A percentile compares a stretch with the other conserved stretches of the same genome.
phyloP scores from a whole-genome alignment of 106 monocot species.

The Triglochin maritima region DNA sequence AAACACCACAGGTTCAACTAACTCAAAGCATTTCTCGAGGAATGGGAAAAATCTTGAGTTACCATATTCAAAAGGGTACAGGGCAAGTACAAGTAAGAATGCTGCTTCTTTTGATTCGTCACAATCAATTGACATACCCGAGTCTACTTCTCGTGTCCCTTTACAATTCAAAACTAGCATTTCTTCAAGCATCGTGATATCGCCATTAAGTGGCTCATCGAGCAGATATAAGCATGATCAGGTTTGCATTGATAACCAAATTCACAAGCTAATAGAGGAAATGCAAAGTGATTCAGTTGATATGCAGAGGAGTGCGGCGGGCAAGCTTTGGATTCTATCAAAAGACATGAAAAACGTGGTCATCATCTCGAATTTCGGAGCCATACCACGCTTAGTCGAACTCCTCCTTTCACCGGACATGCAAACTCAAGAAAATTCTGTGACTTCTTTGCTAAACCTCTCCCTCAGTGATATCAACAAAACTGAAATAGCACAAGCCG shows the following conservation, averaged over 20 bases:
- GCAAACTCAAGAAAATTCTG: constrained; percentile 1
- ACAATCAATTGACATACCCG: too few species aligned
- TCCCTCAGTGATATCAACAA: constrained; percentile 8
- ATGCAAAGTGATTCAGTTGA: constrained; percentile 56
- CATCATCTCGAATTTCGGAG: constrained; percentile 68
- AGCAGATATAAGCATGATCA: too few species aligned
- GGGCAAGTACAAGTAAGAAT: too few species aligned
- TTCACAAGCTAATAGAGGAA: constrained; percentile 49
- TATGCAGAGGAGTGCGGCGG: constrained; percentile 47
- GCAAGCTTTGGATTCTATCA: constrained; percentile 55
- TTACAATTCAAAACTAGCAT: too few species aligned
- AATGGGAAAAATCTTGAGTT: constrained; percentile 57
- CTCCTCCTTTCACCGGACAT: constrained; percentile 29
- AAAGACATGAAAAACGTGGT: constrained; percentile 77
- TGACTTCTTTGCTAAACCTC: constrained; percentile 4
- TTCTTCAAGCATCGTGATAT: too few species aligned
- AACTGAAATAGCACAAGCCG: constrained; percentile 4
- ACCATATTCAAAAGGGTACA: constrained; percentile 27
- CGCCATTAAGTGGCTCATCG: too few species aligned
- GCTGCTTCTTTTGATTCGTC: too few species aligned
- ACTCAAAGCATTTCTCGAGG: constrained; percentile 46
- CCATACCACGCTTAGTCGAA: constrained; percentile 49
- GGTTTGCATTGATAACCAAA: constrained; percentile 4
- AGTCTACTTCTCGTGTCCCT: too few species aligned
- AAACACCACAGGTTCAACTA: constrained; percentile 36